Evolutionary conservation across 176 grass and related monocot genomes (phyloP).

Genomic region (Eragrostis nindensis): DNA sequence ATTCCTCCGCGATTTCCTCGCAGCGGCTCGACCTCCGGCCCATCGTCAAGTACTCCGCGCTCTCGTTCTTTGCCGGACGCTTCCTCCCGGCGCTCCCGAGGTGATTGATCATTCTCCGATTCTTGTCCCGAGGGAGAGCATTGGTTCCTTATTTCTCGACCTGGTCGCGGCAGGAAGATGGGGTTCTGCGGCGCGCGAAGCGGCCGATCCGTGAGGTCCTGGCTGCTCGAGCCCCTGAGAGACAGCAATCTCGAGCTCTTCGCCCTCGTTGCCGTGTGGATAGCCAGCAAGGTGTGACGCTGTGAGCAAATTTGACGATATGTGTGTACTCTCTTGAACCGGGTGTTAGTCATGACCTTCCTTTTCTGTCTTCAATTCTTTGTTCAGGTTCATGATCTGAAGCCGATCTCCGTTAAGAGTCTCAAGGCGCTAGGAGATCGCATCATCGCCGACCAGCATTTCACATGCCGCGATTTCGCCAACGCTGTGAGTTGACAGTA

Average conservation of each 20-base stretch:
- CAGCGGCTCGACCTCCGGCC: slow-evolving; percentile 76
- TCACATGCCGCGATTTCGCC: slow-evolving; percentile 75
- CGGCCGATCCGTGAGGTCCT: slow-evolving; percentile 45
- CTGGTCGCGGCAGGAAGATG: slow-evolving; percentile 43
- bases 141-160: background rate
- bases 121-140: background rate
- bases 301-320: background rate
- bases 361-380: slow-evolving; percentile 6
- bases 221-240: slow-evolving; percentile 73
- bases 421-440: slow-evolving; percentile 77
- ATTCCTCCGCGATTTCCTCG: background rate
- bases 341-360: background rate
- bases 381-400: slow-evolving; percentile 64
- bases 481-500: slow-evolving; percentile 51
- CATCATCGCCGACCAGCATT: slow-evolving; percentile 81
- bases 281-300: slow-evolving; percentile 76
- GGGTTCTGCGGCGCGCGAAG: slow-evolving; percentile 30
- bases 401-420: slow-evolving; percentile 70
- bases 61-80: slow-evolving; percentile 68
- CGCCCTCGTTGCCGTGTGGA: slow-evolving; percentile 72
- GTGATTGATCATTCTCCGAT: slow-evolving; percentile 27
- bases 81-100: slow-evolving; percentile 70
- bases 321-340: slow-evolving; percentile 1
- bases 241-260: slow-evolving; percentile 95
- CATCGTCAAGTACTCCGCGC: slow-evolving; percentile 81